phyloP scores from a whole-genome alignment of 805 yeast species.

The Myxozyma nipponensis region DNA sequence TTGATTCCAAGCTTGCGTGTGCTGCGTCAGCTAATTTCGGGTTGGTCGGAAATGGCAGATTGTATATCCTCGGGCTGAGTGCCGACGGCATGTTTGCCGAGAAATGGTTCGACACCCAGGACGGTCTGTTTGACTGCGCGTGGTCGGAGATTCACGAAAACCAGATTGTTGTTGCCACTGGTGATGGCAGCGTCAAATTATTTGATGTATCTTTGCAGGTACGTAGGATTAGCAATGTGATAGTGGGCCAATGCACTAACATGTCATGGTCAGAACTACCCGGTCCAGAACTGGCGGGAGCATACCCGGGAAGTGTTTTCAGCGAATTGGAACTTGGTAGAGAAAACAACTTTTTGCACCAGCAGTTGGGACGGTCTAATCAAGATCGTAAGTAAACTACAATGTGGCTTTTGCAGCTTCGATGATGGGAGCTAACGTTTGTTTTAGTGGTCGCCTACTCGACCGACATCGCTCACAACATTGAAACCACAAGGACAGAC shows the following conservation, averaged over 20 bases:
- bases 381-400: conserved; percentile 43
- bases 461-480: conserved; percentile 59
- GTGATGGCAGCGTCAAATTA: conserved; percentile 82
- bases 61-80: conserved; percentile 64
- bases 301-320: conserved; percentile 74
- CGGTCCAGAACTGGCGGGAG: conserved; percentile 70
- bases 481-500: conserved; percentile 33
- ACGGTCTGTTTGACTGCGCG: conserved; percentile 78
- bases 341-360: conserved; percentile 64
- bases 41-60: conserved; percentile 86
- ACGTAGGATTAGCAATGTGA: not conserved
- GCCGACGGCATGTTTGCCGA: conserved; percentile 52
- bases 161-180: conserved; percentile 76
- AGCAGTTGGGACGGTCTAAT: conserved; percentile 92
- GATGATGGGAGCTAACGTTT: not conserved
- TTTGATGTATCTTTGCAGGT: conserved; percentile 58
- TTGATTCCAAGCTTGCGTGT: conserved; percentile 83
- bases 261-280: conserved; percentile 46
- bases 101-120: conserved; percentile 75
- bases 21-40: conserved; percentile 93
- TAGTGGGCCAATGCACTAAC: not conserved
- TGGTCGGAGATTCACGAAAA: conserved; percentile 93
- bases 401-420: not conserved
- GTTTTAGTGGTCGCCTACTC: conserved; percentile 57
- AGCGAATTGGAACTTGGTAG: conserved; percentile 68